A percentile compares a stretch with the other conserved stretches of the same genome.
These are phyloP conservation scores for Brettanomyces naardenensis DNA, from an alignment of 805 yeast species.

Conservation along the genomic window DNA sequence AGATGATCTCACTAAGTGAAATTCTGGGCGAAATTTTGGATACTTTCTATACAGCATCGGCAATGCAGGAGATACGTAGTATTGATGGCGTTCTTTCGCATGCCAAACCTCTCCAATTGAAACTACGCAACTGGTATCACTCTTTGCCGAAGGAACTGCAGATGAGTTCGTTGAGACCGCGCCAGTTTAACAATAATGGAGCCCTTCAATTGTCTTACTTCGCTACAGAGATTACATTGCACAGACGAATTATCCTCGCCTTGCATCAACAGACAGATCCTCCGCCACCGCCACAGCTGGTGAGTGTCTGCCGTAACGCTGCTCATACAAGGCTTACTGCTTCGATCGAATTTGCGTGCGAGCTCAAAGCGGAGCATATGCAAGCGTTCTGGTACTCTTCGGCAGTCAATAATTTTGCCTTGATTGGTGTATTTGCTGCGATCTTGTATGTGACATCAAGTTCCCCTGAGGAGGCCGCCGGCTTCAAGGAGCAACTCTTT, in stretches of 20 bases:
- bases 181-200: slow-evolving; percentile 66
- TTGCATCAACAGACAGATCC: slow-evolving; percentile 27
- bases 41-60: slow-evolving; percentile 63
- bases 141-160: slow-evolving; percentile 57
- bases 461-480: slow-evolving; percentile 51
- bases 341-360: slow-evolving; percentile 70
- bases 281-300: slow-evolving; percentile 43
- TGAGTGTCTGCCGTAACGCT: slow-evolving; percentile 71
- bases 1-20: slow-evolving; percentile 55
- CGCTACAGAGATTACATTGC: slow-evolving; percentile 83
- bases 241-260: slow-evolving; percentile 62
- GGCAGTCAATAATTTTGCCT: slow-evolving; percentile 67
- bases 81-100: slow-evolving; percentile 61
- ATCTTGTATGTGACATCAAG: slow-evolving; percentile 63
- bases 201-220: slow-evolving; percentile 78
- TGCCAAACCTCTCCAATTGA: slow-evolving; percentile 78
- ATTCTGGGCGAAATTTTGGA: slow-evolving; percentile 67
- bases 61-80: slow-evolving; percentile 46
- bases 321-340: slow-evolving; percentile 78
- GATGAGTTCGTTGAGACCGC: slow-evolving; percentile 50
- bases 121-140: slow-evolving; percentile 70
- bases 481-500: slow-evolving; percentile 59
- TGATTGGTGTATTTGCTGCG: slow-evolving; percentile 85
- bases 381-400: slow-evolving; percentile 89
- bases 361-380: slow-evolving; percentile 72